A percentile compares a stretch with the other conserved stretches of the same genome.
Conservation (phyloP, 352 stramenopile species). For the Phytophthora cactorum region DNA sequence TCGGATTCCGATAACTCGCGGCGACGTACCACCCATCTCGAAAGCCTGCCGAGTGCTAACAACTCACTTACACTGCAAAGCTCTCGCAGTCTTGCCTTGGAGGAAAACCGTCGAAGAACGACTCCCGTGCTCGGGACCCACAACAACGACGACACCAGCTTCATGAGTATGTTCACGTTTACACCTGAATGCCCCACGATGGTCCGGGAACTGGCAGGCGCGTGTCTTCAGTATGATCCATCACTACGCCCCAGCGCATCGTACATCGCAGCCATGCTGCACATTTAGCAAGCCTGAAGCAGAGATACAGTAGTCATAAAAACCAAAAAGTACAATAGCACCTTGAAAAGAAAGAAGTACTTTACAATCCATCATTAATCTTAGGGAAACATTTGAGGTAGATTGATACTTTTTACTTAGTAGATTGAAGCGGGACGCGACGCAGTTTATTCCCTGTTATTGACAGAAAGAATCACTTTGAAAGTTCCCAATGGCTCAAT, state of each 20-base stretch:
- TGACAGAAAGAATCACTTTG: slow-evolving; percentile 6
- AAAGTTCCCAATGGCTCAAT: slow-evolving; percentile 16
- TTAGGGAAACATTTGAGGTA: neutral
- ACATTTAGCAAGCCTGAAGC: slow-evolving; percentile 32
- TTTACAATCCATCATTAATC: neutral
- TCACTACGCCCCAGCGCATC: slow-evolving; percentile 72
- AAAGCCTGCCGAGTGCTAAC: slow-evolving; percentile 28
- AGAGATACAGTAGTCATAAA: slow-evolving; percentile 23
- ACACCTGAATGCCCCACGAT: slow-evolving; percentile 64
- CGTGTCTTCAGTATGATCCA: slow-evolving; percentile 75
- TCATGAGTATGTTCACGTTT: slow-evolving; percentile 74
- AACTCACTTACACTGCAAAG: slow-evolving; percentile 26
- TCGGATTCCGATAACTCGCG: slow-evolving; percentile 29
- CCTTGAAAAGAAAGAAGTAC: slow-evolving; percentile 3
- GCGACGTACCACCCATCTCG: slow-evolving; percentile 40
- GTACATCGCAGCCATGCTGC: slow-evolving; percentile 81
- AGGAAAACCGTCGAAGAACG: slow-evolving; percentile 41
- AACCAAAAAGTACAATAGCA: slow-evolving; percentile 37
- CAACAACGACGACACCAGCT: slow-evolving; percentile 44
- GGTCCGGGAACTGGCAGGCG: slow-evolving; percentile 61
- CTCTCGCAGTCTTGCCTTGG: slow-evolving; percentile 28
- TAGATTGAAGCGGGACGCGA: slow-evolving; percentile 11
- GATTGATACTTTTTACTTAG: neutral
- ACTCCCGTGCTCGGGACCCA: slow-evolving; percentile 30
- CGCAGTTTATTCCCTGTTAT: neutral